phyloP scores from a whole-genome alignment of 176 grass and related monocot genomes.

The Typha latifolia region DNA sequence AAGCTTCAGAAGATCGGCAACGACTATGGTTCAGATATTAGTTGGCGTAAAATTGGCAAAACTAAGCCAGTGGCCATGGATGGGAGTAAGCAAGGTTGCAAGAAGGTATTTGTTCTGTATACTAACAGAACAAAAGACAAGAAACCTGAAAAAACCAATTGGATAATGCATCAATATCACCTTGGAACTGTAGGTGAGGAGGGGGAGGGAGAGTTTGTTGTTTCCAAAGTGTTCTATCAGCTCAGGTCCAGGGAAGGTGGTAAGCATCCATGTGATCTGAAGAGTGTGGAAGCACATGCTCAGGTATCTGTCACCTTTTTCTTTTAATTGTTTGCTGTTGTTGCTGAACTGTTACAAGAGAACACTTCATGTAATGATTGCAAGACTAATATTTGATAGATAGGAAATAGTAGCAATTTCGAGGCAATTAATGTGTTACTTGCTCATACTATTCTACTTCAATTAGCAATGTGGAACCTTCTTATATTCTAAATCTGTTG shows the following conservation, averaged over 20 bases:
- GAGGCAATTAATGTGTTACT: too few relatives aligned
- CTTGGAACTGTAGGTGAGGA: conserved; percentile 26
- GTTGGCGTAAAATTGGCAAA: conserved; percentile 43
- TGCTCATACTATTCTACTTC: too few relatives aligned
- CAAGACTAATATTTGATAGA: too few relatives aligned
- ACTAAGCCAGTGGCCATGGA: conserved; percentile 38
- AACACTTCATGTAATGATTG: not conserved
- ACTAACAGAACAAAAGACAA: conserved; percentile 11
- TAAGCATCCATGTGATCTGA: conserved; percentile 8
- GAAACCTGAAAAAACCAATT: conserved; percentile 32
- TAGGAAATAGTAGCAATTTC: too few relatives aligned
- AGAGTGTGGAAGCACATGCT: not conserved
- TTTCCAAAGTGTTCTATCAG: conserved; percentile 59
- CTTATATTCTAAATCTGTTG: not conserved
- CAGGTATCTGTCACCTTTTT: conserved; percentile 14
- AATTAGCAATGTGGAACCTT: too few relatives aligned
- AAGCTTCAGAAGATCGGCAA: not conserved
- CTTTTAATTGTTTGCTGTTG: not conserved
- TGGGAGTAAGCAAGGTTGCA: conserved; percentile 41
- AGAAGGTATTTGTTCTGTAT: conserved; percentile 49
- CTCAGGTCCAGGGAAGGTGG: not conserved
- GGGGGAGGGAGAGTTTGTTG: conserved; percentile 40
- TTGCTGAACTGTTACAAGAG: not conserved
- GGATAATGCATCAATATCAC: conserved; percentile 63
- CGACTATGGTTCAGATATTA: conserved; percentile 7